These are phyloP conservation scores for Entomortierella parvispora DNA, from an alignment of 192 early-diverging fungal genomes.

Conservation along the genomic window DNA sequence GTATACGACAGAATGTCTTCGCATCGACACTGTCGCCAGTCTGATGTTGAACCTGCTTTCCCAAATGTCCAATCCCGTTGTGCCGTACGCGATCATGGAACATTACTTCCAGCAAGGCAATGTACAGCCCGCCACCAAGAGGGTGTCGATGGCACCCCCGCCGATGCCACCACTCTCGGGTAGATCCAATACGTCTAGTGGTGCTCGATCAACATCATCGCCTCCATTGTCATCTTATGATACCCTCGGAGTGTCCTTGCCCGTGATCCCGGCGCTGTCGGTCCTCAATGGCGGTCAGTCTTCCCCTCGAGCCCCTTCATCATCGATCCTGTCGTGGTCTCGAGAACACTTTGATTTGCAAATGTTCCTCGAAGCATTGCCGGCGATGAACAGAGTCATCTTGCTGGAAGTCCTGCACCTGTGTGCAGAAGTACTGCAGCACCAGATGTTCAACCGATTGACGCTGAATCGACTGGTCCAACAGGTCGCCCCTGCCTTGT, in stretches of 20 bases:
- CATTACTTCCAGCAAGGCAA: conserved; percentile 25
- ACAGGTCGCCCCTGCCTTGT: conserved; percentile 38
- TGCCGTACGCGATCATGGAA: conserved; percentile 42
- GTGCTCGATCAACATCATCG: background rate
- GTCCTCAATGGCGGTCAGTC: background rate
- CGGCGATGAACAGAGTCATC: conserved; percentile 37
- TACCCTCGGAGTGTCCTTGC: background rate
- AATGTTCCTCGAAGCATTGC: conserved; percentile 21
- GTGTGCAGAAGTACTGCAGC: conserved; percentile 31
- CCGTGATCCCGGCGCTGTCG: conserved; percentile 14
- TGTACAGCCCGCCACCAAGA: background rate
- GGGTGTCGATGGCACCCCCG: background rate
- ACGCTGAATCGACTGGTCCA: conserved; percentile 22
- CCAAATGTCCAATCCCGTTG: conserved; percentile 49
- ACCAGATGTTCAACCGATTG: conserved; percentile 24
- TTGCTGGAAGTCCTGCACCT: conserved; percentile 40
- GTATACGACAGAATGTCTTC: conserved; percentile 35
- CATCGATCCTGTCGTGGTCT: conserved; percentile 22
- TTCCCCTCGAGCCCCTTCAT: background rate
- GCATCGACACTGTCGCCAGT: conserved; percentile 41
- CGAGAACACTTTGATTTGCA: conserved; percentile 37
- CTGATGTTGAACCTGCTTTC: conserved; percentile 43
- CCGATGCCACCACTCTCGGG: background rate
- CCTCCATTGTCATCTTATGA: background rate
- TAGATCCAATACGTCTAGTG: background rate